Percentiles rank a stretch among this genome's conserved stretches.
Evolutionary conservation across 2,329 filamentous ascomycete genomes (phyloP).

Genomic region (Cordyceps militaris): DNA sequence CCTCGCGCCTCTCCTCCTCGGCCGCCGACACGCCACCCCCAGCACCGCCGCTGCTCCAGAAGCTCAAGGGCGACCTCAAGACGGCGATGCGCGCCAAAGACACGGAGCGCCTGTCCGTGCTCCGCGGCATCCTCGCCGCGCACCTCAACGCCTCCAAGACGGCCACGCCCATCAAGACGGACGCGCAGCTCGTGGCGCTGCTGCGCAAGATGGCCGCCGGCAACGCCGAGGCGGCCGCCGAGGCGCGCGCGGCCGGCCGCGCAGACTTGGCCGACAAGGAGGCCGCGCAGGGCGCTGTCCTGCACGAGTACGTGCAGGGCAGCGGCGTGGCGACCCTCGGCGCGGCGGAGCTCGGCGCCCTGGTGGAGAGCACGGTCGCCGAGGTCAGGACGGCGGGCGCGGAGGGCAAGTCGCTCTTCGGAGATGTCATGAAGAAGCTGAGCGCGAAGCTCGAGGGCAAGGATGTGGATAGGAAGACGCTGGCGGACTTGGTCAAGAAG

Average conservation of each 20-base stretch:
- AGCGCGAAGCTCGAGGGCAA: slow-evolving; percentile 52
- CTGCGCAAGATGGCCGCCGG: slow-evolving; percentile 58
- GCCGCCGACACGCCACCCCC: slow-evolving; percentile 9
- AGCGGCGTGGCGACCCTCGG: slow-evolving; percentile 53
- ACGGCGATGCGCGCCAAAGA: slow-evolving; percentile 60
- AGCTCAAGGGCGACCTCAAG: slow-evolving; percentile 56
- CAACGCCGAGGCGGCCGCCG: slow-evolving; percentile 10
- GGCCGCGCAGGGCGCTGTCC: slow-evolving; percentile 53
- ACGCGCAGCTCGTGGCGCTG: slow-evolving; percentile 61
- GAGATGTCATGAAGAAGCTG: slow-evolving; percentile 57
- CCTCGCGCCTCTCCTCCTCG: slow-evolving; percentile 2
- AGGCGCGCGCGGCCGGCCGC: slow-evolving; percentile 43
- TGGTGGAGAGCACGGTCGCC: slow-evolving; percentile 46
- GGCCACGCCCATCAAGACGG: slow-evolving; percentile 58
- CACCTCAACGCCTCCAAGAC: slow-evolving; percentile 73
- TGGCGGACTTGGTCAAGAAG: slow-evolving; percentile 57
- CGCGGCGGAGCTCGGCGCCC: slow-evolving; percentile 49
- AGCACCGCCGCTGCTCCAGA: slow-evolving; percentile 41
- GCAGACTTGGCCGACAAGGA: slow-evolving; percentile 67
- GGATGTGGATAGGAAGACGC: slow-evolving; percentile 53
- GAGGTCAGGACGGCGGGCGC: slow-evolving; percentile 40
- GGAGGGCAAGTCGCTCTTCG: slow-evolving; percentile 42
- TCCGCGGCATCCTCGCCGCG: slow-evolving; percentile 61
- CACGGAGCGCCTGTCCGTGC: slow-evolving; percentile 55
- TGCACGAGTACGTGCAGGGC: slow-evolving; percentile 57